A percentile compares a stretch with the other conserved stretches of the same genome.
phyloP scores from a whole-genome alignment of 2,329 filamentous ascomycete species.

The Furcasterigmium furcatum region DNA sequence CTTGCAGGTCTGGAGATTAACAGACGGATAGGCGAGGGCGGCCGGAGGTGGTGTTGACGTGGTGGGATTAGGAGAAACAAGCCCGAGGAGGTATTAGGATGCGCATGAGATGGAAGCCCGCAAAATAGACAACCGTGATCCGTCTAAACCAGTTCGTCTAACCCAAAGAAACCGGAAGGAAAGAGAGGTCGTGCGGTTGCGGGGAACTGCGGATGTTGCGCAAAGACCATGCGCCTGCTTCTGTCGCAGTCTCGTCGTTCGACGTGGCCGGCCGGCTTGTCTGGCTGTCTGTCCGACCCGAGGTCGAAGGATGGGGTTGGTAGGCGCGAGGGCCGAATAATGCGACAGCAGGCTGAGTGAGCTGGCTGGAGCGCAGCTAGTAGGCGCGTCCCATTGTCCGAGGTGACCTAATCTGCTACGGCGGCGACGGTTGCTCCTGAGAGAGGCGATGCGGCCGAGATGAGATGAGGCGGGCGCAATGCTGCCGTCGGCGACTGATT shows the following conservation, averaged over 20 bases:
- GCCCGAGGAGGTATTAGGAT: slow-evolving; percentile 10
- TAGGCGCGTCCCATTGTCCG: slow-evolving; percentile 31
- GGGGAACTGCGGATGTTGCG: slow-evolving; percentile 4
- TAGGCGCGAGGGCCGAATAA: slow-evolving; percentile 8
- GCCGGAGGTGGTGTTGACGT: background rate
- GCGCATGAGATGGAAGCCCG: slow-evolving; percentile 9
- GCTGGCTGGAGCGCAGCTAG: slow-evolving; percentile 13
- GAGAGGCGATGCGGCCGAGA: slow-evolving; percentile 3
- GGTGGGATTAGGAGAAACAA: background rate
- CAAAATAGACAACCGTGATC: slow-evolving; percentile 8
- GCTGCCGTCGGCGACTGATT: background rate
- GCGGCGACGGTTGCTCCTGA: slow-evolving; percentile 5
- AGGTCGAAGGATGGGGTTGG: background rate
- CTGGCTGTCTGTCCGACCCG: background rate
- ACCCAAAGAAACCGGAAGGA: slow-evolving; percentile 24
- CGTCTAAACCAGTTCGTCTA: slow-evolving; percentile 39
- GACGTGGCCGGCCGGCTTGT: slow-evolving; percentile 9
- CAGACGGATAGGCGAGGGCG: background rate
- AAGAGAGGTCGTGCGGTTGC: slow-evolving; percentile 7
- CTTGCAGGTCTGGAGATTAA: slow-evolving; percentile 2
- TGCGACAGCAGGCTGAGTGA: slow-evolving; percentile 9
- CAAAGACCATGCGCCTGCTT: slow-evolving; percentile 7
- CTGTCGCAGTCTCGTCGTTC: slow-evolving; percentile 9
- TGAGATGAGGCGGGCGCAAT: background rate
- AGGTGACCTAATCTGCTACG: slow-evolving; percentile 5